Percentiles rank a stretch among this genome's conserved stretches.
Evolutionary conservation across 139 green algal genomes (phyloP).

Genomic region (Chloropicon primus): DNA sequence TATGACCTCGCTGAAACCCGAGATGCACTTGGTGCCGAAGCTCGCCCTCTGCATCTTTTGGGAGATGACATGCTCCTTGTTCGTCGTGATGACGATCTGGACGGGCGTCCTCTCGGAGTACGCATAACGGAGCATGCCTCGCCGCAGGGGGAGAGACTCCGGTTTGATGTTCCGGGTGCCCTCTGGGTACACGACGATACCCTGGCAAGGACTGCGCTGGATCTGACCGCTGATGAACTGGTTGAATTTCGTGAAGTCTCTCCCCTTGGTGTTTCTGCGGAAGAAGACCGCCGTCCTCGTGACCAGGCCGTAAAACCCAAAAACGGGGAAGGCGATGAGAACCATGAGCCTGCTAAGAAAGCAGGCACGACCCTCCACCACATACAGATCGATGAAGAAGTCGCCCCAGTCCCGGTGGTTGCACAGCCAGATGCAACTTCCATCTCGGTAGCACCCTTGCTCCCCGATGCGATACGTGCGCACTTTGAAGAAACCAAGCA

Average conservation of each 20-base stretch:
- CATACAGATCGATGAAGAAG: constrained; percentile 76
- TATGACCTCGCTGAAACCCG: constrained; percentile 33
- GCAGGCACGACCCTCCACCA: constrained; percentile 50
- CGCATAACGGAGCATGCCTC: constrained; percentile 77
- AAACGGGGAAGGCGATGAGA: constrained; percentile 64
- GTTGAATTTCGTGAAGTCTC: constrained; percentile 32
- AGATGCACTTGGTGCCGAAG: constrained; percentile 25
- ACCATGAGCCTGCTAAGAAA: constrained; percentile 49
- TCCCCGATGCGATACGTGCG: neutral
- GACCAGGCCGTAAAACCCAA: constrained; percentile 48
- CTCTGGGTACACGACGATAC: constrained; percentile 13
- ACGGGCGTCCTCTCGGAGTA: constrained; percentile 56
- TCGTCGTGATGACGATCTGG: constrained; percentile 33
- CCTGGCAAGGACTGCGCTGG: neutral
- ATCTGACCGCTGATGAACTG: constrained; percentile 1
- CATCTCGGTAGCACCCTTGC: neutral
- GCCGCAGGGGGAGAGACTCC: constrained; percentile 62
- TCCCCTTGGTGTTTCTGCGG: constrained; percentile 45
- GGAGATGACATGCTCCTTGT: constrained; percentile 54
- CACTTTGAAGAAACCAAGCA: neutral
- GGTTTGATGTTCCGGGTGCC: constrained; percentile 36
- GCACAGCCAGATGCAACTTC: constrained; percentile 31
- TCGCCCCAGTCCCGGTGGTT: constrained; percentile 85
- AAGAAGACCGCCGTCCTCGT: constrained; percentile 59
- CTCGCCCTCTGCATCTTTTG: constrained; percentile 29